Evolutionary conservation across 768 basidiomycete species (phyloP).

Genomic region (Coprinopsis marcescibilis): DNA sequence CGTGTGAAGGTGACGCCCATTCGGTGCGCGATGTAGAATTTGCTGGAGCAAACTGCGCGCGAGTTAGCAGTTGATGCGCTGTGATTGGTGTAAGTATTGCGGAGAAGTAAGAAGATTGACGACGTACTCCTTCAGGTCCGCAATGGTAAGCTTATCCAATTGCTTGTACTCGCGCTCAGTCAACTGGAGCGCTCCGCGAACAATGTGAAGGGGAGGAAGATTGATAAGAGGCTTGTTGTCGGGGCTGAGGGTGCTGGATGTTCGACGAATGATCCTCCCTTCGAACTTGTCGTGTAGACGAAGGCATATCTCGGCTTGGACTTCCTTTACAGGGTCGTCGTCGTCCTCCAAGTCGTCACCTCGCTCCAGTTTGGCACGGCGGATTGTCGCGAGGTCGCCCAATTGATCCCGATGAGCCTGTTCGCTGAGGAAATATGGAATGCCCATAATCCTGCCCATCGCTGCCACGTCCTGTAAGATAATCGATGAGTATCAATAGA

Average conservation of each 20-base stretch:
- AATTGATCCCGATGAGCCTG: slow-evolving; percentile 18
- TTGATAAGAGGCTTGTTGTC: slow-evolving; percentile 12
- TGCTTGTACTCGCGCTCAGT: slow-evolving; percentile 17
- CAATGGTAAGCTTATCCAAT: slow-evolving; percentile 10
- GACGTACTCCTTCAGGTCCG: slow-evolving; percentile 15
- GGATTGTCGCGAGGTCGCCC: slow-evolving; percentile 11
- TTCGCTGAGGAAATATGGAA: slow-evolving; percentile 20
- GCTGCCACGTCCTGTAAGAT: slow-evolving; percentile 14
- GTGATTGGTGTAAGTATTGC: not conserved
- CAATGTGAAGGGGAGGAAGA: slow-evolving; percentile 12
- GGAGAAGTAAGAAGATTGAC: not conserved
- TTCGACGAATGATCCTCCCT: slow-evolving; percentile 18
- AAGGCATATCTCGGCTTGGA: slow-evolving; percentile 8
- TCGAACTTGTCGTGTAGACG: slow-evolving; percentile 16
- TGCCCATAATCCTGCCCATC: slow-evolving; percentile 23
- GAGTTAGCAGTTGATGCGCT: slow-evolving; percentile 12
- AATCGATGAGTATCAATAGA: not conserved
- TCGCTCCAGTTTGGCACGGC: slow-evolving; percentile 7
- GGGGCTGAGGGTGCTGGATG: slow-evolving; percentile 12
- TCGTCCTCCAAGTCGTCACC: slow-evolving; percentile 6
- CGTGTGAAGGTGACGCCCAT: slow-evolving; percentile 14
- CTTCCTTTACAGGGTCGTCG: slow-evolving; percentile 6
- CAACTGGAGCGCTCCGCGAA: slow-evolving; percentile 10
- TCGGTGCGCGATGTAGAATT: slow-evolving; percentile 17
- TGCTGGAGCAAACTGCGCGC: slow-evolving; percentile 8